These are phyloP conservation scores for Toxicodendron radicans DNA, from an alignment of 345 rosid genomes.

Conservation along the genomic window DNA sequence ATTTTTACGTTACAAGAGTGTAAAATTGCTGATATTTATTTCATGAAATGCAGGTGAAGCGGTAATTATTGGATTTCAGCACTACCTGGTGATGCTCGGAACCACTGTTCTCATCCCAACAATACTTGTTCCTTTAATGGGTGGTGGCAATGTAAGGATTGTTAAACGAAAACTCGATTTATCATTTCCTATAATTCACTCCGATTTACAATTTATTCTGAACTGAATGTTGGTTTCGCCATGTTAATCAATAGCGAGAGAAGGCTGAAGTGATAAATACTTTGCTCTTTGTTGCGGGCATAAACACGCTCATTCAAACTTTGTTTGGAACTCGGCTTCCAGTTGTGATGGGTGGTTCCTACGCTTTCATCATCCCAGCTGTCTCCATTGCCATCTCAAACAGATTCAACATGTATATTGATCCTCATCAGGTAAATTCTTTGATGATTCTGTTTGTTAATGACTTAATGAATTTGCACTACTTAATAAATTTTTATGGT, in stretches of 20 bases:
- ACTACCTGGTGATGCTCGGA: conserved; percentile 90
- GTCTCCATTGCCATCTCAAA: conserved; percentile 62
- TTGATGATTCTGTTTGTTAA: neutral
- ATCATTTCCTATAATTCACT: neutral
- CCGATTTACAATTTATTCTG: neutral
- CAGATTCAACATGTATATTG: conserved; percentile 29
- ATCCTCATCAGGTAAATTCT: conserved; percentile 52
- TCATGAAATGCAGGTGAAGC: conserved; percentile 62
- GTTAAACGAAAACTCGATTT: neutral
- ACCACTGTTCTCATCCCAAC: conserved; percentile 72
- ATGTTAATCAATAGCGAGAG: conserved; percentile 48
- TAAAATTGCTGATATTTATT: neutral
- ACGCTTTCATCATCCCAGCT: conserved; percentile 68
- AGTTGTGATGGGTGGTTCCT: conserved; percentile 80
- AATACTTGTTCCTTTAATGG: conserved; percentile 73
- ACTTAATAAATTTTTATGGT: neutral
- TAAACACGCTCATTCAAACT: conserved; percentile 71
- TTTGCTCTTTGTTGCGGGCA: conserved; percentile 69
- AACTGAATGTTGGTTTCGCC: conserved; percentile 2
- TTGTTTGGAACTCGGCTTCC: conserved; percentile 81
- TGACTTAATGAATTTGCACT: neutral
- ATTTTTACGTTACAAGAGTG: too few species aligned
- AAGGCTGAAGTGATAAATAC: conserved; percentile 81
- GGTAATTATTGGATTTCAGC: conserved; percentile 74
- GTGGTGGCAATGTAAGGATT: conserved; percentile 75